Conservation (phyloP, 1,139 yeast genomes). For the Hyphopichia wangnamkhiaoensis region DNA sequence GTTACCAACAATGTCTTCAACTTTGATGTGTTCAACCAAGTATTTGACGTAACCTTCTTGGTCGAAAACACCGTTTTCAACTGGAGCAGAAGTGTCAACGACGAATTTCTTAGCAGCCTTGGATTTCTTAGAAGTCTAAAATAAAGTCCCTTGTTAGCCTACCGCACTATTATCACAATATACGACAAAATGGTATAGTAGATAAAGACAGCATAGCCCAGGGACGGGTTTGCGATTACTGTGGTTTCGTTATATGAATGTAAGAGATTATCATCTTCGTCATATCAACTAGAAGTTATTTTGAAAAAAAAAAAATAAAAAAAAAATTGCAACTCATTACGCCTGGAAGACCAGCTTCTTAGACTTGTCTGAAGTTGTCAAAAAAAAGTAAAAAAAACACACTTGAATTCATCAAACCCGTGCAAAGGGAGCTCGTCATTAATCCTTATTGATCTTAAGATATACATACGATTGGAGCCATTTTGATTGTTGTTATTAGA, state of each 20-base stretch:
- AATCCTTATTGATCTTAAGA: conserved; percentile 12
- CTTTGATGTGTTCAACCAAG: conserved; percentile 99
- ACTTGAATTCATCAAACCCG: conserved; percentile 30
- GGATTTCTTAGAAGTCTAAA: conserved; percentile 77
- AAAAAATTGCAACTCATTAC: conserved; percentile 7
- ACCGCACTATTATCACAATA: conserved; percentile 52
- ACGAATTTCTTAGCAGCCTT: conserved; percentile 85
- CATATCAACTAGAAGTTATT: conserved; percentile 3
- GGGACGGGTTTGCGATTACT: conserved; percentile 37
- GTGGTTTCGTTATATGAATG: conserved; percentile 13
- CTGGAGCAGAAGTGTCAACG: conserved; percentile 97
- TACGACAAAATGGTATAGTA: conserved; percentile 17
- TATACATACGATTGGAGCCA: conserved; percentile 91
- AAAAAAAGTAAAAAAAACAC: conserved; percentile 11
- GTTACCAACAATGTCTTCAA: conserved; percentile 95
- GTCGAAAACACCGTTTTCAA: conserved; percentile 96
- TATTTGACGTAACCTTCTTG: conserved; percentile 97
- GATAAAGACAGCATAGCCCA: conserved; percentile 61
- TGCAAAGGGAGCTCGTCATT: conserved; percentile 23
- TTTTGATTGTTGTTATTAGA: conserved; percentile 32
- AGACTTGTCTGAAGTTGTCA: background rate
- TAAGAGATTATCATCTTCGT: conserved; percentile 5
- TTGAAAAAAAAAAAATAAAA: conserved; percentile 11
- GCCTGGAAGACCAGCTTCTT: background rate
- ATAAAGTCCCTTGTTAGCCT: conserved; percentile 49